These are phyloP conservation scores for Orbilia blumenaviensis DNA, from an alignment of 2,329 filamentous ascomycete species.

Conservation along the genomic window DNA sequence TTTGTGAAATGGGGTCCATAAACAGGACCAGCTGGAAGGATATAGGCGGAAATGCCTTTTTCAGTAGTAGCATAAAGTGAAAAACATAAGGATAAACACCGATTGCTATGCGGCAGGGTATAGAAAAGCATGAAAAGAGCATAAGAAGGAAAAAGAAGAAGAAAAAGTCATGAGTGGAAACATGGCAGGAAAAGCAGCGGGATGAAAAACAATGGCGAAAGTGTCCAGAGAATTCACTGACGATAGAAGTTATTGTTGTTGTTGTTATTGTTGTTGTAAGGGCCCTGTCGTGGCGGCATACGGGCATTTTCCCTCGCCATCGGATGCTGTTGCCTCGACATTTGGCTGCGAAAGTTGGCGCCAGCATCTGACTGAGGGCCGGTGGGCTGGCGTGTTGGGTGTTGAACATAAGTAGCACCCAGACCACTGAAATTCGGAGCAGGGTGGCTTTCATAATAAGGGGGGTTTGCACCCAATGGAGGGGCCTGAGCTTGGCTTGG, in stretches of 20 bases:
- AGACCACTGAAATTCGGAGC: too few species aligned
- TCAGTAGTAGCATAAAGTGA: not conserved
- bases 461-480: not conserved
- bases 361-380: not conserved
- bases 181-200: not conserved
- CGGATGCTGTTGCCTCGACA: not conserved
- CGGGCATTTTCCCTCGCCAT: constrained; percentile 4
- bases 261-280: constrained; percentile 18
- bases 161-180: not conserved
- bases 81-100: constrained; percentile 16
- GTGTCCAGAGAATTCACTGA: not conserved
- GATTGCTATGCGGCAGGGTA: constrained; percentile 28
- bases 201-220: not conserved
- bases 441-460: not conserved
- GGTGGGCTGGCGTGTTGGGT: not conserved
- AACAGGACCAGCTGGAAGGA: not conserved
- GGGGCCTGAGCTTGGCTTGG: not conserved
- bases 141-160: not conserved
- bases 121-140: not conserved
- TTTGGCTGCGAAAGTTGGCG: not conserved
- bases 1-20: not conserved
- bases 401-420: not conserved
- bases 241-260: too few species aligned
- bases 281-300: not conserved
- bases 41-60: not conserved